Percentiles rank a stretch among this genome's conserved stretches.
phyloP scores from a whole-genome alignment of 1,284 basidiomycete genomes.

The Papiliotrema flavescens region DNA sequence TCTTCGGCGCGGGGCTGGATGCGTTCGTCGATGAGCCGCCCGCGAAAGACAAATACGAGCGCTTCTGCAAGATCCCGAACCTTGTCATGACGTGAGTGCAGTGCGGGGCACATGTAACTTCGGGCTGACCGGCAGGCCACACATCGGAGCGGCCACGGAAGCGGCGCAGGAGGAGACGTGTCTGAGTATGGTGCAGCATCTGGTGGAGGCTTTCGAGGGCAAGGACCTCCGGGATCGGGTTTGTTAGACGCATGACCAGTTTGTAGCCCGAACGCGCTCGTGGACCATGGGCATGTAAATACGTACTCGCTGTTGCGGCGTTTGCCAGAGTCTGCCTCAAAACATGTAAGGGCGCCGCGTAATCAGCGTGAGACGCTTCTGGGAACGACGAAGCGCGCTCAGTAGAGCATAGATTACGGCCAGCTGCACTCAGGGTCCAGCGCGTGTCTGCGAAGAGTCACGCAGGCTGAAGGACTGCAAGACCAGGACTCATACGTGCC shows the following conservation, averaged over 20 bases:
- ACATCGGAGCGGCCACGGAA: conserved; percentile 7
- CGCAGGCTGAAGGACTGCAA: no score
- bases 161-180: conserved; percentile 8
- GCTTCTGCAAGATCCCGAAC: conserved; percentile 3
- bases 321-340: no score
- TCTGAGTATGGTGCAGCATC: conserved; percentile 7
- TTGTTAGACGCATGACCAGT: not conserved
- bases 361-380: no score
- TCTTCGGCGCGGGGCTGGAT: conserved; percentile 16
- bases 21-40: conserved; percentile 9
- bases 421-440: no score
- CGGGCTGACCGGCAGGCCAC: conserved; percentile 1
- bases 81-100: conserved; percentile 5
- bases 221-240: conserved; percentile 1
- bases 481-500: no score
- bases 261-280: no score
- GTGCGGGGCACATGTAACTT: not conserved
- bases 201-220: conserved; percentile 8
- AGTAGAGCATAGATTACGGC: no score
- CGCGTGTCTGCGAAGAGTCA: no score
- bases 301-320: no score
- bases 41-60: not conserved
- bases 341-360: no score
- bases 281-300: no score
- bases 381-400: no score